These are phyloP conservation scores for Tarenaya hassleriana DNA, from an alignment of 345 rosid species.

Conservation along the genomic window DNA sequence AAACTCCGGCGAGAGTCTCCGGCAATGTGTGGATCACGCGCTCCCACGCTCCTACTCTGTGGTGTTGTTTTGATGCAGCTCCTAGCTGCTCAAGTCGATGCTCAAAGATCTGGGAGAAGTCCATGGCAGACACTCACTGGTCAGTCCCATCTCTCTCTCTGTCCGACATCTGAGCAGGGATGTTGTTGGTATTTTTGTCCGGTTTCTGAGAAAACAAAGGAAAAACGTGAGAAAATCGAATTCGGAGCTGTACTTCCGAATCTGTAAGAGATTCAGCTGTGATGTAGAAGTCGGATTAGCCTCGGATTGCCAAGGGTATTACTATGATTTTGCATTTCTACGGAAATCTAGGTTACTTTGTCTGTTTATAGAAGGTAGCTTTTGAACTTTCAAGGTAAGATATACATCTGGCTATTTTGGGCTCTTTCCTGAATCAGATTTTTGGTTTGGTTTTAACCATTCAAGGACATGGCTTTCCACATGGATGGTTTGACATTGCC, in stretches of 20 bases:
- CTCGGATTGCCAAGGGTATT: neutral
- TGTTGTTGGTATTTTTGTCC: neutral
- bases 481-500: too few relatives aligned
- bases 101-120: slow-evolving; percentile 48
- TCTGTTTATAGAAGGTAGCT: too few relatives aligned
- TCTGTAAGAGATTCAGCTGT: neutral
- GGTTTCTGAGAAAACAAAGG: neutral
- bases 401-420: neutral
- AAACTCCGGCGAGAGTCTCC: slow-evolving; percentile 3
- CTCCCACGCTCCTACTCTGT: slow-evolving; percentile 23
- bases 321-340: neutral
- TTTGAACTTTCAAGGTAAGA: neutral
- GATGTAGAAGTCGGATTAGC: neutral
- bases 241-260: neutral
- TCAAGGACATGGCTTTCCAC: neutral
- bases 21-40: slow-evolving; percentile 22
- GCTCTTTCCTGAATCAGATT: neutral
- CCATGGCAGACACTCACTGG: slow-evolving; percentile 56
- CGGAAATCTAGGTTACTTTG: too few relatives aligned
- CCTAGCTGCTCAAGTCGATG: slow-evolving; percentile 37
- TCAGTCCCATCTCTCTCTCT: slow-evolving; percentile 20
- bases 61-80: slow-evolving; percentile 30
- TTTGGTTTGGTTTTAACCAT: slow-evolving; percentile 1
- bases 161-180: neutral
- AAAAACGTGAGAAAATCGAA: neutral